phyloP scores from a whole-genome alignment of 2,329 filamentous ascomycete genomes.

The Claviceps sp. region DNA sequence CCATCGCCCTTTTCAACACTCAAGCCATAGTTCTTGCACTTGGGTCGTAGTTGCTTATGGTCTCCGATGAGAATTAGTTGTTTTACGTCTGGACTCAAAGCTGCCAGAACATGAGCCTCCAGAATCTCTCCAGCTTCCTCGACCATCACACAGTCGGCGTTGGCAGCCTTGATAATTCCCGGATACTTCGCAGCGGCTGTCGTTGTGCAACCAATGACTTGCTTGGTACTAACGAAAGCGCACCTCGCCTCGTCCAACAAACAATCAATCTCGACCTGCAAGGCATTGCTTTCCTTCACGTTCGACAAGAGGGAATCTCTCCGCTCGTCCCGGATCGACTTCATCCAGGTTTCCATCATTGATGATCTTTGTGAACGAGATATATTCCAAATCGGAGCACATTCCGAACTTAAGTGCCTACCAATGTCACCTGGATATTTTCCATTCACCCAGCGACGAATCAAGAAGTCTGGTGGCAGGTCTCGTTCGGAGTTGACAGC shows the following conservation, averaged over 20 bases:
- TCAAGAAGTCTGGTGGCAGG: not conserved
- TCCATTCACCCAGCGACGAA: not conserved
- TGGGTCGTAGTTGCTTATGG: slow-evolving; percentile 59
- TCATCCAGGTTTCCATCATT: not conserved
- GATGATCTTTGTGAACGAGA: not conserved
- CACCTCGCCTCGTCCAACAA: slow-evolving; percentile 30
- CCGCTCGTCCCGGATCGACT: not conserved
- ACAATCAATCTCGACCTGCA: slow-evolving; percentile 19
- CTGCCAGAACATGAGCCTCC: slow-evolving; percentile 48
- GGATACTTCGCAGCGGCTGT: slow-evolving; percentile 53
- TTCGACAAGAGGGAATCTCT: not conserved
- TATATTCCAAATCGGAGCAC: not conserved
- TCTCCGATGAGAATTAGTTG: slow-evolving; percentile 61
- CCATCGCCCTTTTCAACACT: slow-evolving; percentile 51
- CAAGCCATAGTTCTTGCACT: slow-evolving; percentile 46
- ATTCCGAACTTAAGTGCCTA: not conserved
- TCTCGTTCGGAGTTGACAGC: no score
- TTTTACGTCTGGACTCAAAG: slow-evolving; percentile 39
- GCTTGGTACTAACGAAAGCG: slow-evolving; percentile 33
- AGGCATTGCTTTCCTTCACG: not conserved
- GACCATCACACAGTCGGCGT: slow-evolving; percentile 48
- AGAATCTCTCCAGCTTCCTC: slow-evolving; percentile 66
- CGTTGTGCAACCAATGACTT: slow-evolving; percentile 58
- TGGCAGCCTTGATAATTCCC: slow-evolving; percentile 36
- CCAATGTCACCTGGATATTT: not conserved